Evolutionary conservation across 1,284 basidiomycete genomes (phyloP), one percentile per base, ranked within the genome.

Genomic region (Austroboletus rostrupii): DNA sequence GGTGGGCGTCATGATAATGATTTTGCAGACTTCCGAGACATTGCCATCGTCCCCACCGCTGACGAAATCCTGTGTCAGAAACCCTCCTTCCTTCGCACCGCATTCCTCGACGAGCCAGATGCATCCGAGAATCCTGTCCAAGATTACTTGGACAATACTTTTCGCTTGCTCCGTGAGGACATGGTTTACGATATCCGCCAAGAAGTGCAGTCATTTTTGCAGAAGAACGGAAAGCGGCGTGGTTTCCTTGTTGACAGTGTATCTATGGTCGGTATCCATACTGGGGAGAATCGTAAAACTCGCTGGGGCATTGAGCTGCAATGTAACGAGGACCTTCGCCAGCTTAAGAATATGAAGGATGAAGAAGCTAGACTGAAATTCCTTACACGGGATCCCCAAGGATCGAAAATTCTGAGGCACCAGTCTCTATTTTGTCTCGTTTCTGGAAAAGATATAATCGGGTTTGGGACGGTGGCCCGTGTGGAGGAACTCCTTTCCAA

Each of bases 1-100:
- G 83, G 83, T 0, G 83, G 83, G 2, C 71, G 84, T 3, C 84
- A 86, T 50, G 81, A 83, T 56, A 86, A 86, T 50, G 83, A 86
- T 56, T 77, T 77, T 50, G 60, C 60, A 0, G 72, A 84, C 50
- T 84, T 78, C 54, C 72, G 72, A 4, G 50, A 75, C n/a, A 79
- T 85, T 12, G 61, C 76, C 14, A 79, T 86, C 32, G 67, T 83
- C 6, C 84, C 84, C 0, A 83, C 83, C 0, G 70, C 77, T 0
- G 77, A 80, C 37, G 84, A 86, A 57, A 69, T 85, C 14, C 53
- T 54, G 20, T 39, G 20, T 23, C 10, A 39, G 16, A 21, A 7
- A 14, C 13, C 52, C 0, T 68, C 82, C 2, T 83, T 79, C 54
- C 59, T 82, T 11, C 73, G 75, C 4, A 65, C 70, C 1, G 66